Evolutionary conservation across 2,329 filamentous ascomycete species (phyloP), one percentile per base, ranked within the genome.

Genomic region (Scytalidium lignicola): DNA sequence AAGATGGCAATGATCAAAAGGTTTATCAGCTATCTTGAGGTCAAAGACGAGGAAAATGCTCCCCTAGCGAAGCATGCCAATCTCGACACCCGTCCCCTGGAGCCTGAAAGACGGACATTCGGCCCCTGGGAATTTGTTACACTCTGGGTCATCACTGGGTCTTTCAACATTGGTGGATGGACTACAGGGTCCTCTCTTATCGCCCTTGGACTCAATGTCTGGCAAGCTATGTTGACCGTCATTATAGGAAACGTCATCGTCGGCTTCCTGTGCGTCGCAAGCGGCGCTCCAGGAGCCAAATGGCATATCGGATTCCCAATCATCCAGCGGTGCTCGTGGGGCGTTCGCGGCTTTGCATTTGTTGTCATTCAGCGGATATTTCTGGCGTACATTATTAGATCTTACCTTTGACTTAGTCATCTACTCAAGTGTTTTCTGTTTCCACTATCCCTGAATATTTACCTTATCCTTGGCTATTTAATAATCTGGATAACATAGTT

Each of bases 301-400:
- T 71, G 67, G 56, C 70, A 73, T 51, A 69, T 74, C 22, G 69
- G 69, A 5, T 74, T 72, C 37, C 66, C 71, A 0, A 68, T 75
- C 15, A 59, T 66, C 5, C 62, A 63, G 7, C 61, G 71, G 5
- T 62, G 64, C 20, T 61, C 69, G 20, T 74, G 68, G 66, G 61
- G 61, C 4, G 57, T 62, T 17, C 53, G 52, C 48, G 60, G 61
- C 26, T 58, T 57, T 21, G 43, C 62, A 2, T 59, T 63, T 28
- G 26, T 28, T 7, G 26, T 28, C 7, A 28, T 28, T 13, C 64
- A 71, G 23, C 61, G 70, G 5, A 70, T 72, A 52, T 52, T 72
- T 17, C 64, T 72, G 3, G 65, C 61, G n/a, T 52, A 70, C 6
- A 66, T 72, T n/a, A n/a, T n/a, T n/a, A n/a, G n/a, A n/a, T n/a